Base-by-base conservation (phyloP, 768 basidiomycete genomes). In the Kwoniella europaea region DNA sequence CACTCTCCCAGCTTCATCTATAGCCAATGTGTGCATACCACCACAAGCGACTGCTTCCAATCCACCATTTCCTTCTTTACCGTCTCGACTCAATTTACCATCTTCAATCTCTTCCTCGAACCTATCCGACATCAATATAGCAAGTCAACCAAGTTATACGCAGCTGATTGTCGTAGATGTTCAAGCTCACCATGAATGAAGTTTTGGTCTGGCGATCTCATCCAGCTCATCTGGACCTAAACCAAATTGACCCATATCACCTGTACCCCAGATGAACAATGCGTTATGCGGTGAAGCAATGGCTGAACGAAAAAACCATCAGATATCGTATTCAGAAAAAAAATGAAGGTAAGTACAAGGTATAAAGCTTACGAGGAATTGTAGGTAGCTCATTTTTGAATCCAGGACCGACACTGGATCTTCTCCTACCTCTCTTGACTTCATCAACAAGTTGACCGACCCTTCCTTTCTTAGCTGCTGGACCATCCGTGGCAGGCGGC, bases 231-330 rank as follows among this genome's bases (percentile, higher is more conserved):
- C 83, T 13, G 79, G 76, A 12, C 96, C 96, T 86, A 96, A 88
- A 42, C 95, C 97, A 78, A 97, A 91, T 83, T 98, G 95, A 41
- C 94, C 95, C 85, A 94, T 93, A 83, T 96, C 94, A 29, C 94
- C 94, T 18, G 83, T 90, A 7, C 96, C 96, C 88, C 92, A 98
- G 9, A 88, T 90, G 73, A 94, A 96, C 18, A 94, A 86, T 53
- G 90, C 87, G 15, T 89, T 87, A 43, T 90, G 86, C 20, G 93
- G 93, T n/a, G 74, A 59, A 5, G 79, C 72, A n/a, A 55, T 43
- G 22, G 74, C 77, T 81, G 41, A 4, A 7, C 7, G 3, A 50
- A 57, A 41, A 22, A 3, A 50, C 24, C 53, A 44, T 41, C 35
- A 43, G 35, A 27, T 4, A 29, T 35, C 35, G 35, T 35, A 35